Base-by-base conservation (phyloP, 257 asterid genomes). In the Fraxinus americana region DNA sequence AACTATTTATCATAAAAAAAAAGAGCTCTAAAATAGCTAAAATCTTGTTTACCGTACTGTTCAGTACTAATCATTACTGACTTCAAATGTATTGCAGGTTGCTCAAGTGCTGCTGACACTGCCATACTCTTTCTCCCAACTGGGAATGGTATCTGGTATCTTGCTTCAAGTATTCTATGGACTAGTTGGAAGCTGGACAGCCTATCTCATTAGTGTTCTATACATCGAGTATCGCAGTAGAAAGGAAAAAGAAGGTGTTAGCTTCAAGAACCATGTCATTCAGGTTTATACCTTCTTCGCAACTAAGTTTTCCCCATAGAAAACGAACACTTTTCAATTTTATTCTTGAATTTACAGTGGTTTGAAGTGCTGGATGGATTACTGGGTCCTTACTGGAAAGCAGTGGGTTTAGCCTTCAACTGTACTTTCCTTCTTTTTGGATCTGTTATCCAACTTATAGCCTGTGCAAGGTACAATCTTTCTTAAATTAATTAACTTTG, bases 361-460 rank as follows among this genome's bases (percentile, higher is more conserved):
- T 95, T 93, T 78, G 99, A 95, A 74, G 99, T 95, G 73, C 88
- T 95, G 27, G 98, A 93, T 86, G 99, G 99, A 68, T 83, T 95
- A 43, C 85, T 95, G 32, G 99, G 99, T 27, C 97, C 99, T 48
- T 91, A 89, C 89, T 95, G 99, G 99, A 95, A 95, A 87, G 99
- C 98, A 21, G 74, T 34, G 63, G 99, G 99, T 32, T 89, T 95
- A 36, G 98, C 97, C 71, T 95, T 95, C 85, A 95, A 95, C 89
- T 95, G 99, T 88, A 94, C 99, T 82, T 94, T 92, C 84, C 96
- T 94, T 41, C 90, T 94, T 12, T 92, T 94, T 81, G 99, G 99
- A 81, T 95, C 99, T 70, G 99, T 95, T 79, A 95, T 95, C 75
- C 99, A 95, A 77, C 96, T 95, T 77, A 95, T 95, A 21, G 99